These are phyloP conservation scores for Yarrowia hollandica DNA, from an alignment of 805 yeast species.

Conservation along the genomic window DNA sequence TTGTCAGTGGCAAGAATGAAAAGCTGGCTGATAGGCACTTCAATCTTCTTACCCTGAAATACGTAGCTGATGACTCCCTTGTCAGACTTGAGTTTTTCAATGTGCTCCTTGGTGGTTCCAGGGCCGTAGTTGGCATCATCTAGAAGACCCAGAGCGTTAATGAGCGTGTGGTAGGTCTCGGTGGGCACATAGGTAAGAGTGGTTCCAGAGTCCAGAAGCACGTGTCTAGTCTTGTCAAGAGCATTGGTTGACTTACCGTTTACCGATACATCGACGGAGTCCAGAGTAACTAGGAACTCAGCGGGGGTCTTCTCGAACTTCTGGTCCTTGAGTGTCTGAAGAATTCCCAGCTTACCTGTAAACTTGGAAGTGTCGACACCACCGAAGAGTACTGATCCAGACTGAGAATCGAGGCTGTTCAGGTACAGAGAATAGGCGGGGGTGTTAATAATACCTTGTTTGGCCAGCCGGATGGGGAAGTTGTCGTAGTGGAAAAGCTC, in stretches of 20 bases:
- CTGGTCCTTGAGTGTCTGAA: slow-evolving; percentile 35
- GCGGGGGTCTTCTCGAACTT: not conserved
- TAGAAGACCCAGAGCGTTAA: slow-evolving; percentile 25
- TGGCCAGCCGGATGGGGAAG: slow-evolving; percentile 41
- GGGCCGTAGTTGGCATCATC: not conserved
- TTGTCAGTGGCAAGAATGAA: not conserved
- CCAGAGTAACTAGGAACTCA: not conserved
- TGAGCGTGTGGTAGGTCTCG: slow-evolving; percentile 1
- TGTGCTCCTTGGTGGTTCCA: not conserved
- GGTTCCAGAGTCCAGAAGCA: slow-evolving; percentile 44
- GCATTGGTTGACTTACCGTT: slow-evolving; percentile 39
- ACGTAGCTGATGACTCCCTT: slow-evolving; percentile 8
- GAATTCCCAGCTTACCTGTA: slow-evolving; percentile 46
- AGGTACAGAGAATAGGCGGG: slow-evolving; percentile 51
- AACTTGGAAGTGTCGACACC: slow-evolving; percentile 65
- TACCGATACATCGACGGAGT: slow-evolving; percentile 35
- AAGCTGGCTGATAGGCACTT: not conserved
- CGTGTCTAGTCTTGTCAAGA: slow-evolving; percentile 52
- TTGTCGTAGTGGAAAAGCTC: slow-evolving; percentile 35
- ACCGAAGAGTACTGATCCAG: slow-evolving; percentile 62
- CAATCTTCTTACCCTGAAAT: slow-evolving; percentile 4
- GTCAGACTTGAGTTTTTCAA: not conserved
- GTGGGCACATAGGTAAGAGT: not conserved
- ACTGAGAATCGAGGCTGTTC: slow-evolving; percentile 40
- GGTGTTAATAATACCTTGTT: slow-evolving; percentile 45